Evolutionary conservation across 495 filamentous ascomycete species (phyloP), one percentile per base, ranked within the genome.

Genomic region (Bacidia rubella): DNA sequence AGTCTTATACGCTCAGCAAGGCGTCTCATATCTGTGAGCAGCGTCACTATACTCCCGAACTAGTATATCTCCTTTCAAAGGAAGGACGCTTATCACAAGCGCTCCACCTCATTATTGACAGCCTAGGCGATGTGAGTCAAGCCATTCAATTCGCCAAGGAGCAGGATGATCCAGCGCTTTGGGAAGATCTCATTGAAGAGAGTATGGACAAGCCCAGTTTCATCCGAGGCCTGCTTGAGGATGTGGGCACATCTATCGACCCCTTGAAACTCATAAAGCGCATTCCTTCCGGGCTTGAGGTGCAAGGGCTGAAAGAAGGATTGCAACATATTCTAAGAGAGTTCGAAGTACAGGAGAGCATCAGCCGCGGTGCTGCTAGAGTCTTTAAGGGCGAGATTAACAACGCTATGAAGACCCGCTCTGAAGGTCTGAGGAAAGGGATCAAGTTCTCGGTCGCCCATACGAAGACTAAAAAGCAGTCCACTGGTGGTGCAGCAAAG

Each of bases 181-280:
- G 92, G 92, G 83, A 94, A 56, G 92, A 98, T 60, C 75, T 98
- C 10, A 79, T 98, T 20, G 78, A 89, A 54, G 96, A 96, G 69
- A 84, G 80, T 21, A 97, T 98, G 93, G 87, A 95, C 65, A 94
- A 94, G 57, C 92, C 92, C 0, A 76, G 76, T 12, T 98, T 98
- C 69, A 95, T 98, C 52, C 81, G 87, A 17, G 93, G 86, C 2
- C 70, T 98, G 7, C 77, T 98, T 1, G 87, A 95, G 56, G 87
- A 96, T 66, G 90, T 93, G 3, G 92, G 93, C 11, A 95, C 89
- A 2, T 77, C 86, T 2, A 90, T 97, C 48, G 80, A 95, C 58
- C 90, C 90, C 0, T 84, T 95, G 54, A 85, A 82, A 9, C 76
- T 98, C 5, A 88, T 98, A 5, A 76, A 86, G 11, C 80, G 89